phyloP scores from a whole-genome alignment of 2,329 filamentous ascomycete species.

The Zymoseptoria tritici region DNA sequence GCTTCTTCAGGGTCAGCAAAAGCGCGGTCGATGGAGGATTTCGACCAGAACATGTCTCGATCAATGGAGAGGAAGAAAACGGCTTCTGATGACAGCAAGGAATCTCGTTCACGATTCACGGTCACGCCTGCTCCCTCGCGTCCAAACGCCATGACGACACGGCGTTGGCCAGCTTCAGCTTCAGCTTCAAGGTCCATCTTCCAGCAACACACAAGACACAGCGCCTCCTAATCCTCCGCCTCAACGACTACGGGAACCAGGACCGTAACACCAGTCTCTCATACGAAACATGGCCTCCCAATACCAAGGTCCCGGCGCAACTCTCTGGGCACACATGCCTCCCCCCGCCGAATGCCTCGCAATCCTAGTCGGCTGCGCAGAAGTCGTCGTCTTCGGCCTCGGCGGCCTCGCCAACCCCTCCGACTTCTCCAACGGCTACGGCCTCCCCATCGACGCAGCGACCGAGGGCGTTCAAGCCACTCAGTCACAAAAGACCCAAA shows the following conservation, averaged over 20 bases:
- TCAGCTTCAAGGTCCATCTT: neutral
- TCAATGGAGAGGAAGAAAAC: no score
- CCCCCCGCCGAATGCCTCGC: conserved; percentile 30
- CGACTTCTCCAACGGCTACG: conserved; percentile 29
- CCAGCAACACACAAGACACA: neutral
- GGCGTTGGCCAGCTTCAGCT: neutral
- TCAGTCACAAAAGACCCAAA: conserved; percentile 20
- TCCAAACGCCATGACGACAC: no score
- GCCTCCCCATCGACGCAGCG: conserved; percentile 22
- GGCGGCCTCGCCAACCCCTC: conserved; percentile 28
- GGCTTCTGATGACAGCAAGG: no score
- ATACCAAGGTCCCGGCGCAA: conserved; percentile 6
- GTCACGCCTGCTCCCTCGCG: no score
- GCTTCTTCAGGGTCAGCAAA: no score
- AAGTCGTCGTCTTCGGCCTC: conserved; percentile 29
- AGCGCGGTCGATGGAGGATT: no score
- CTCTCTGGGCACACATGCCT: conserved; percentile 24
- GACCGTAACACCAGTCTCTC: neutral
- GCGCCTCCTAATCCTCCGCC: neutral
- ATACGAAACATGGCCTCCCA: conserved; percentile 12
- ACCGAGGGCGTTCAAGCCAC: conserved; percentile 9
- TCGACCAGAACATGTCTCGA: no score
- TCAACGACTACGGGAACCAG: neutral
- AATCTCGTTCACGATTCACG: no score
- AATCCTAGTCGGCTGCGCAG: conserved; percentile 28